Evolutionary conservation across 495 filamentous ascomycete species (phyloP).

Genomic region (Jackrogersella multiformis): DNA sequence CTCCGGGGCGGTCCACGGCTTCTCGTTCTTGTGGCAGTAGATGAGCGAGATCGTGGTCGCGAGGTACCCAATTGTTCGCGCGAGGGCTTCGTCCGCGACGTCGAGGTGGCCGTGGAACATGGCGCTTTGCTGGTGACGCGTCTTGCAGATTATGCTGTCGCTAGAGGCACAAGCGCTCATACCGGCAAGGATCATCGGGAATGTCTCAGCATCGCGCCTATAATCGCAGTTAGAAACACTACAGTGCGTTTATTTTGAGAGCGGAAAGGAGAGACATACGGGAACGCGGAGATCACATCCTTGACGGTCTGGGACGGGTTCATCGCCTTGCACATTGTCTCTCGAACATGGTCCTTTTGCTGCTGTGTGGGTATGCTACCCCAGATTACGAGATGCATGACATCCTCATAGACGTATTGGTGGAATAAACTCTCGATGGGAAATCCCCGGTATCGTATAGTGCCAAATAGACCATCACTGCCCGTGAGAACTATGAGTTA

Average conservation of each 20-base stretch:
- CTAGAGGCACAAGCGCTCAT: constrained; percentile 49
- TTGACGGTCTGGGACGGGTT: constrained; percentile 47
- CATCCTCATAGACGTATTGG: constrained; percentile 53
- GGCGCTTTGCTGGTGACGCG: constrained; percentile 48
- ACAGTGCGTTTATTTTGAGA: background rate
- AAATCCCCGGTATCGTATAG: constrained; percentile 53
- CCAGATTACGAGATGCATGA: constrained; percentile 59
- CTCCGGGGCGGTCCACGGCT: constrained; percentile 53
- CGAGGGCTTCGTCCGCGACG: constrained; percentile 53
- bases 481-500: background rate
- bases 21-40: constrained; percentile 55
- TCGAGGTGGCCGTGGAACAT: constrained; percentile 53
- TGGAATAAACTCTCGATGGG: constrained; percentile 55
- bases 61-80: constrained; percentile 52
- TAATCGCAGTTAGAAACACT: constrained; percentile 9
- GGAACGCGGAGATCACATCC: constrained; percentile 48
- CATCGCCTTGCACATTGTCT: constrained; percentile 50
- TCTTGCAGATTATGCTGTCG: constrained; percentile 47
- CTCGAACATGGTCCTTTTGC: constrained; percentile 49
- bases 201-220: constrained; percentile 37
- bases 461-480: constrained; percentile 45
- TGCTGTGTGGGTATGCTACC: constrained; percentile 51
- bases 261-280: constrained; percentile 15
- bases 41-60: constrained; percentile 51
- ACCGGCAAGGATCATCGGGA: constrained; percentile 49